Base-by-base conservation (phyloP, 176 grass and related monocot genomes). In the Triticum turgidum region DNA sequence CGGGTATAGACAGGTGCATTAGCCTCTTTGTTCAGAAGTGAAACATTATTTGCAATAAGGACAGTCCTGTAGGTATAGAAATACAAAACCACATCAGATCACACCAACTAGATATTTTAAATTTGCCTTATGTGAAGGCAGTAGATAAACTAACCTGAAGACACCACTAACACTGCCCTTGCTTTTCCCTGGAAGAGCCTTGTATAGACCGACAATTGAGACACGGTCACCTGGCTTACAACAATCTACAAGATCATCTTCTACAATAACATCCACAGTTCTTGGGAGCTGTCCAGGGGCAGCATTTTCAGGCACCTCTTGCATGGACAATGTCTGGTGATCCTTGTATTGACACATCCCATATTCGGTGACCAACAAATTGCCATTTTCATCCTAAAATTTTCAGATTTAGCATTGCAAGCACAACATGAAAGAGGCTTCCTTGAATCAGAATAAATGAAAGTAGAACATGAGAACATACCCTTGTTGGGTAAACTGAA, bases 281-380 rank as follows among this genome's bases (percentile, higher is more conserved):
- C 97, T 95, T 67, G 97, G 97, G 33, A 99, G 92, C 47, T 99
- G 97, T 77, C 97, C 97, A 56, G 97, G 97, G 47, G 92, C 94
- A 82, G 97, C 94, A 84, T 96, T 99, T 89, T 99, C 97, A 84
- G 94, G 97, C 10, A 99, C 92, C 84, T 99, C 97, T 94, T 99
- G 97, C 94, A 99, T 94, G 9, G 94, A 99, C 73, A 96, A 59
- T 61, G 94, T 96, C 86, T 99, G 97, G 72, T 99, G 97, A 76
- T 99, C 97, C 83, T 94, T 99, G 77, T 99, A 99, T 84, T 96
- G 87, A 82, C 94, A 99, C 85, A 99, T 78, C 29, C 97, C 97
- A 17, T 96, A 96, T 65, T 99, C 97, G 10, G 97, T 99, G 34
- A 99, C 94, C 82, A 99, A 88, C 37, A 99, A 86, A 47, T 99